phyloP scores from a whole-genome alignment of 2,329 filamentous ascomycete genomes.

The Venturia asperata region DNA sequence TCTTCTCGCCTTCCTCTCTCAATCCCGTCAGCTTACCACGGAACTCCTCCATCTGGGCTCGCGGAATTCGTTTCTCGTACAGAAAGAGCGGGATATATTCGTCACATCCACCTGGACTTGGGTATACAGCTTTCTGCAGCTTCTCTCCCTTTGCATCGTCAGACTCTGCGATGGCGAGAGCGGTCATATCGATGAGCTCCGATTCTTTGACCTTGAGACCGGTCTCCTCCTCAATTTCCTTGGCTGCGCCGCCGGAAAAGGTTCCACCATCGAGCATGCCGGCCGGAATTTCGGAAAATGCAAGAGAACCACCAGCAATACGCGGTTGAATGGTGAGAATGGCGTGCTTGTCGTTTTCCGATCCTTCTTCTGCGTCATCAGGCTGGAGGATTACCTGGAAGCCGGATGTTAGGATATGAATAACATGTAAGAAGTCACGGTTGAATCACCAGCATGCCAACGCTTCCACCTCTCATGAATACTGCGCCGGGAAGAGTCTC shows the following conservation, averaged over 20 bases:
- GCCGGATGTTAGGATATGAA: background rate
- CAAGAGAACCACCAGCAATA: slow-evolving; percentile 48
- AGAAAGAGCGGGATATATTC: slow-evolving; percentile 53
- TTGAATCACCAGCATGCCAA: slow-evolving; percentile 47
- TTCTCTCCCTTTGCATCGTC: slow-evolving; percentile 27
- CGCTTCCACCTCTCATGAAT: slow-evolving; percentile 52
- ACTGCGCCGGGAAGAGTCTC: slow-evolving; percentile 50
- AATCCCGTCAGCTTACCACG: slow-evolving; percentile 49
- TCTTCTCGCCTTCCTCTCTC: slow-evolving; percentile 50
- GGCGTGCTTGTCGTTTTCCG: slow-evolving; percentile 43
- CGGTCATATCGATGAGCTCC: slow-evolving; percentile 49
- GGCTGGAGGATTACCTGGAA: slow-evolving; percentile 48
- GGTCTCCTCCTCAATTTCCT: slow-evolving; percentile 53
- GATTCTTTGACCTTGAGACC: slow-evolving; percentile 43
- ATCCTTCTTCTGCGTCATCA: slow-evolving; percentile 36
- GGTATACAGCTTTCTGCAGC: slow-evolving; percentile 46
- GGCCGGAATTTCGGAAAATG: slow-evolving; percentile 51
- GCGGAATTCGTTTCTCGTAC: slow-evolving; percentile 46
- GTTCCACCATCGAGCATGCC: slow-evolving; percentile 54
- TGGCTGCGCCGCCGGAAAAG: slow-evolving; percentile 49
- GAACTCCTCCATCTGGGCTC: slow-evolving; percentile 42
- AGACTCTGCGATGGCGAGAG: slow-evolving; percentile 36
- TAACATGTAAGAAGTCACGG: background rate
- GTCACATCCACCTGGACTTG: slow-evolving; percentile 50
- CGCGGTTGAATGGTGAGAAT: slow-evolving; percentile 52